Base-by-base conservation (phyloP, 352 stramenopile genomes). In the Pythium biforme region DNA sequence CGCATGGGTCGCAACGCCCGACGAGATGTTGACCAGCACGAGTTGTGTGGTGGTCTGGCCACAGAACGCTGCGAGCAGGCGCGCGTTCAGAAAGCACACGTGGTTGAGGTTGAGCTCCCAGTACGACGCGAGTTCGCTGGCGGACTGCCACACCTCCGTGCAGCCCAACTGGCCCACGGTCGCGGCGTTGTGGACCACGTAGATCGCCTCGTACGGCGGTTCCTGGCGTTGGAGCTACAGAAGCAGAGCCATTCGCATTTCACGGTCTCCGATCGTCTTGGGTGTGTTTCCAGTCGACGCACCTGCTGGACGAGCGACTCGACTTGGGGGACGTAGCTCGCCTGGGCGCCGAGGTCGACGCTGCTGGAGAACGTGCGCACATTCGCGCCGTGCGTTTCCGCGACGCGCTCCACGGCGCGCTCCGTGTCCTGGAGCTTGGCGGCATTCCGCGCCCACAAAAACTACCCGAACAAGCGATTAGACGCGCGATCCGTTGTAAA, bases 401-500 rank as follows among this genome's bases (percentile, higher is more conserved):
- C 57, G 12, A 33, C 33, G 14, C 26, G 34, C 7, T 64, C 22
- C 17, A 64, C 47, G 19, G 57, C 57, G 17, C 41, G 23, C 57
- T 64, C 57, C 25, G 57, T 64, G 34, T 64, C 57, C 22, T 64
- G 39, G 17, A 64, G 57, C 57, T 64, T 64, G 45, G 46, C 34
- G 11, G 29, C 47, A 26, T 64, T n/a, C 26, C 47, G 57, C 10
- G 57, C 57, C 56, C 57, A 64, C 23, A 64, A 33, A 51, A 57
- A 64, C 57, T 64, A 20, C 37, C 12, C 17, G 9, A 3, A 3
- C 19, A 43, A 43, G 15, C 14, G n/a, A n/a, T n/a, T n/a, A n/a
- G n/a, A n/a, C n/a, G n/a, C n/a, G n/a, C n/a, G n/a, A n/a, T n/a
- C n/a, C n/a, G n/a, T n/a, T n/a, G n/a, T n/a, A n/a, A n/a, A n/a